Evolutionary conservation across 2,329 filamentous ascomycete genomes (phyloP).

Genomic region (Beauveria rudraprayagi): DNA sequence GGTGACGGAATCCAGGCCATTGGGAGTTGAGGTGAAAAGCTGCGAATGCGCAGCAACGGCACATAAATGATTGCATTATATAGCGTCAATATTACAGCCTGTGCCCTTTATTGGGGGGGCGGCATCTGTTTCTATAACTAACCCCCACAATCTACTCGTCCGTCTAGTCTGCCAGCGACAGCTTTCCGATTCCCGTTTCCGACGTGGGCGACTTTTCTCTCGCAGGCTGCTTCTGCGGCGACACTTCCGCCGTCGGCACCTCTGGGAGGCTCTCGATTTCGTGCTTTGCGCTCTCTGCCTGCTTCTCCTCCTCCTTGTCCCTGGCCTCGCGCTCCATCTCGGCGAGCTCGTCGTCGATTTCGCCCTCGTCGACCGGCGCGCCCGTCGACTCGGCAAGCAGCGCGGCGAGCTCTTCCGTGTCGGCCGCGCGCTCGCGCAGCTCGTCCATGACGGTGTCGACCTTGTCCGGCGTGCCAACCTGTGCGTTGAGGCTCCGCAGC

Average conservation of each 20-base stretch:
- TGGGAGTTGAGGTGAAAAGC: background rate
- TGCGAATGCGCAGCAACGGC: background rate
- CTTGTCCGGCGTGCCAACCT: constrained; percentile 66
- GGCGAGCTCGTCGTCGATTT: constrained; percentile 82
- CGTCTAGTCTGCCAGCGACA: constrained; percentile 19
- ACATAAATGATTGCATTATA: background rate
- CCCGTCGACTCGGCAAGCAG: constrained; percentile 60
- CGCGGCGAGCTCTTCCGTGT: constrained; percentile 72
- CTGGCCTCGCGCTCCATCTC: constrained; percentile 57
- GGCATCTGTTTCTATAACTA: background rate
- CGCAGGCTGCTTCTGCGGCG: constrained; percentile 23
- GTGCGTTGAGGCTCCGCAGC: constrained; percentile 63
- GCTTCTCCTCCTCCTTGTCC: constrained; percentile 43
- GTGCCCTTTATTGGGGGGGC: background rate
- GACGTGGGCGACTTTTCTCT: constrained; percentile 23
- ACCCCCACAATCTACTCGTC: background rate
- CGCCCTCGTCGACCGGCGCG: constrained; percentile 61
- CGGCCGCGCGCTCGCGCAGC: constrained; percentile 70
- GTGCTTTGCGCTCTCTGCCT: constrained; percentile 38
- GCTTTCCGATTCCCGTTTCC: constrained; percentile 29
- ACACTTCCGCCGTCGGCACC: constrained; percentile 23
- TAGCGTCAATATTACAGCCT: constrained; percentile 3
- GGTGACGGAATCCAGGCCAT: background rate
- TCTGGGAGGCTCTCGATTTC: constrained; percentile 44
- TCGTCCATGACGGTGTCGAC: constrained; percentile 70